phyloP scores from a whole-genome alignment of 2,329 filamentous ascomycete genomes.

The Lasiodiplodia theobromae region DNA sequence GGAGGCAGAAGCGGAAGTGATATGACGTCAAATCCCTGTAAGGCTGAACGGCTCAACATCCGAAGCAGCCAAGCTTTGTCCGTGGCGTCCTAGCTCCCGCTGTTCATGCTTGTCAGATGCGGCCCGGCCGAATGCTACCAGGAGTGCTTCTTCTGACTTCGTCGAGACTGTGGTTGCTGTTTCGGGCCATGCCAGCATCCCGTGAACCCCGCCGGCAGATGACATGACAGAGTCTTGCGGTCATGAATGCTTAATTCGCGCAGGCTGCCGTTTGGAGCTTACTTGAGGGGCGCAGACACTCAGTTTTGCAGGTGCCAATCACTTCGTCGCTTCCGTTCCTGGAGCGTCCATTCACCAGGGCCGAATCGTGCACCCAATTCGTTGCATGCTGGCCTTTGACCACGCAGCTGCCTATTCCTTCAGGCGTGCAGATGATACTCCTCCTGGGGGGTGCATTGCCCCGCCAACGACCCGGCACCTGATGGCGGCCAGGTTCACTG shows the following conservation, averaged over 20 bases:
- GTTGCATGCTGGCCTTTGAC: neutral
- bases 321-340: neutral
- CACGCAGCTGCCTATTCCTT: neutral
- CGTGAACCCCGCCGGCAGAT: neutral
- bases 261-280: too few species aligned
- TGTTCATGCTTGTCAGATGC: neutral
- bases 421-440: neutral
- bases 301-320: neutral
- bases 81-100: constrained; percentile 3
- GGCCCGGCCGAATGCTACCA: neutral
- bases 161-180: neutral
- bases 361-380: neutral
- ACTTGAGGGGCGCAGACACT: neutral
- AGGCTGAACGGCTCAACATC: neutral
- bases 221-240: neutral
- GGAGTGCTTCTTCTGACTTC: neutral
- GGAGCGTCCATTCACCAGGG: neutral
- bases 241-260: neutral
- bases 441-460: neutral
- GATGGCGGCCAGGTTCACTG: neutral
- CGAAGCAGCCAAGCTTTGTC: neutral
- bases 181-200: neutral
- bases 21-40: constrained; percentile 10
- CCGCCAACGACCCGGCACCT: neutral
- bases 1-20: neutral